Base-by-base conservation (phyloP, 345 rosid species). In the Eucalyptus tenuipes region DNA sequence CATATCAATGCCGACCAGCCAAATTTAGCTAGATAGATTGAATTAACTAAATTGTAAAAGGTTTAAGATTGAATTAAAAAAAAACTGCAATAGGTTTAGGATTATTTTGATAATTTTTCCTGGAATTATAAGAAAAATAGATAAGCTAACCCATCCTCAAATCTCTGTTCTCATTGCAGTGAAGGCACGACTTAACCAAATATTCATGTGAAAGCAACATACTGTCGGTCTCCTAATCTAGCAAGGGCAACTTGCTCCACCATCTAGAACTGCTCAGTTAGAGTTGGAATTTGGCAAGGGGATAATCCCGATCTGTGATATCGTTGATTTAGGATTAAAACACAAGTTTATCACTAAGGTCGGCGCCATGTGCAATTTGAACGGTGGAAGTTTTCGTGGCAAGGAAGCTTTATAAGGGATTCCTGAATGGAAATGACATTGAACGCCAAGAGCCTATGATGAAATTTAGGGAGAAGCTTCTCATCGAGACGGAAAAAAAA, bases 221-320 rank as follows among this genome's bases (percentile, higher is more conserved):
- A 27, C 6, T 27, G 68, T 27, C 8, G 4, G 68, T 27, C 68
- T 59, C 4, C n/a, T 59, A 13, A 59, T 59, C 68, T 27, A 61
- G 68, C 31, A 0, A 12, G 7, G 13, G 61, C 3, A 98, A 92
- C 98, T 95, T n/a, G 95, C 99, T n/a, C 97, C 99, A 42, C 99
- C 99, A 11, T 97, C 97, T 86, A 95, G 92, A 92, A 94, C 95
- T 13, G 96, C 93, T 7, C 93, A 93, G 85, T 98, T 96, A 90
- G 99, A 96, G 91, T 97, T 97, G 24, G 97, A 95, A 91, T 98
- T 97, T 87, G 99, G 99, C 66, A 98, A 94, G 92, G 99, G 99
- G 89, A 94, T 98, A 90, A 92, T 94, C 88, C 94, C 92, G 88
- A 93, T 88, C 80, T 88, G 93, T 0, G 98, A 98, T 93, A 91